Base-by-base conservation (phyloP, 352 stramenopile species). In the Phytophthora citricola region DNA sequence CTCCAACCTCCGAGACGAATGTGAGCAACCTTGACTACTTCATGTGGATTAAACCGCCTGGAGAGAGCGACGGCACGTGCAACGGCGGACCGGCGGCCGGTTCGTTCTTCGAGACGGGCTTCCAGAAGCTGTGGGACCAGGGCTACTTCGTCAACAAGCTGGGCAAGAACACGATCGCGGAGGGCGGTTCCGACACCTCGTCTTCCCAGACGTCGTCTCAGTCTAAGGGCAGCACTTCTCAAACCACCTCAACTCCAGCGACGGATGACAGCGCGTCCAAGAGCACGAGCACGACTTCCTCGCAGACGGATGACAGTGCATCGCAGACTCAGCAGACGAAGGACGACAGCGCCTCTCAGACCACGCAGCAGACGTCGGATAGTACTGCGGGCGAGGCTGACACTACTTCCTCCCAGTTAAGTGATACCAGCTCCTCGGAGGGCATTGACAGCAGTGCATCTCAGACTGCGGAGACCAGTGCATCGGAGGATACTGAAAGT, bases 31-130 rank as follows among this genome's bases (percentile, higher is more conserved):
- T 93, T 2, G 83, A 91, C 66, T 91, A 91, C 66, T 91, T 85
- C 26, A 71, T 91, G 69, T 93, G 81, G 79, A 75, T 90, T 48
- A 93, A 93, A 54, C 69, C 71, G 17, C 81, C 77, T 36, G 83
- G 85, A 54, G 81, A 93, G 66, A 87, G 75, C 31, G 85, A 93
- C 50, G 85, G 85, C 48, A 63, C 51, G 47, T 93, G 85, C 58
- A 59, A 56, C 3, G 60, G 68, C 6, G 83, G 81, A 3, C 69
- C 83, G 0, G 48, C 53, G 0, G 83, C 83, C 2, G 85, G 85
- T 5, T 29, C 63, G 14, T 92, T 93, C 58, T 92, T 81, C 67
- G 69, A 82, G 36, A 60, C 76, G 14, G 64, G 64, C 22, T 93
- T 93, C 50, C 53, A 65, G 49, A 60, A 69, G 45, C 70, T 92